phyloP scores from a whole-genome alignment of 352 stramenopile genomes.

The Lagenidium giganteum region DNA sequence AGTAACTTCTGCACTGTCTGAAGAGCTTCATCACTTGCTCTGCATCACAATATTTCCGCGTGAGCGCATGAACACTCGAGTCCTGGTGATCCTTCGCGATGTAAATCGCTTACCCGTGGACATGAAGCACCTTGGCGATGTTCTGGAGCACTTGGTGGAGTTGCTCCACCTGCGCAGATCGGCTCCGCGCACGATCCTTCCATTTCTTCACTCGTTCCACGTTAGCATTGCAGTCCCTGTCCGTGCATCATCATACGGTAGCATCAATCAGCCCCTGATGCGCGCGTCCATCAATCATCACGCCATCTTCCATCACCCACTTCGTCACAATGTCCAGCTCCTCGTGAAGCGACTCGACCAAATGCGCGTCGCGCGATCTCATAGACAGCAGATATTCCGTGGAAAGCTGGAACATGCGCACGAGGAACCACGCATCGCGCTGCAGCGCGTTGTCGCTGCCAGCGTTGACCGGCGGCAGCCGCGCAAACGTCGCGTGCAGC shows the following conservation, averaged over 20 bases:
- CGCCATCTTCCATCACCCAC: background rate
- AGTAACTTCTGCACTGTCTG: too few relatives aligned
- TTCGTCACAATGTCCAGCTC: slow-evolving; percentile 35
- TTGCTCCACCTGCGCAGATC: slow-evolving; percentile 62
- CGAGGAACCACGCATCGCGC: slow-evolving; percentile 64
- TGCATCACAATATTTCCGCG: too few relatives aligned
- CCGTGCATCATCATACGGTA: background rate
- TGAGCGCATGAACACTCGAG: too few relatives aligned
- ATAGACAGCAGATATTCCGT: slow-evolving; percentile 80
- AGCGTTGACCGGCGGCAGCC: slow-evolving; percentile 24
- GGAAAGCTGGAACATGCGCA: slow-evolving; percentile 60
- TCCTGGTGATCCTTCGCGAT: too few relatives aligned
- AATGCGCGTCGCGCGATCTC: slow-evolving; percentile 36
- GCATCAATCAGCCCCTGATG: too few relatives aligned
- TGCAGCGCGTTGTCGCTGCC: slow-evolving; percentile 6
- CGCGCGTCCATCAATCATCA: slow-evolving; percentile 2
- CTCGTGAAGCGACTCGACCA: slow-evolving; percentile 45
- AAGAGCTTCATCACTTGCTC: too few relatives aligned
- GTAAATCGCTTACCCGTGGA: slow-evolving; percentile 61
- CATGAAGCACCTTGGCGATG: slow-evolving; percentile 66
- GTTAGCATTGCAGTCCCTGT: slow-evolving; percentile 39
- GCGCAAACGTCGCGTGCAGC: slow-evolving; percentile 69
- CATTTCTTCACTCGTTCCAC: slow-evolving; percentile 36
- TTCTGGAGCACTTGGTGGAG: slow-evolving; percentile 73
- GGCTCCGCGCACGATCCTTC: slow-evolving; percentile 38